Conservation (phyloP, 768 basidiomycete genomes). For the Pisolithus albus region DNA sequence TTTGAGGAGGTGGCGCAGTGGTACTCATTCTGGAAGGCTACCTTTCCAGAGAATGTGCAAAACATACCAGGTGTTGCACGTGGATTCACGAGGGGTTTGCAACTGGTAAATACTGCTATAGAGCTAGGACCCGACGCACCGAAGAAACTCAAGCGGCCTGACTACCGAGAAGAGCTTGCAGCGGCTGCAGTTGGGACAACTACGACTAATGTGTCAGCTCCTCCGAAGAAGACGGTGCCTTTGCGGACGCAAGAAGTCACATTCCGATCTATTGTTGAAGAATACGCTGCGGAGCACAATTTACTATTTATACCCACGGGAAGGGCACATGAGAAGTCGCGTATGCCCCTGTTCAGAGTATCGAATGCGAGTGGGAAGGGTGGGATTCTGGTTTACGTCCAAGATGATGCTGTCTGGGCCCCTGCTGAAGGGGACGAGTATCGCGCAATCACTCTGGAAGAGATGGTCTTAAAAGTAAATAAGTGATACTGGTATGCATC, state of each 20-base stretch:
- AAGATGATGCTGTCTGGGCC: slow-evolving; percentile 93
- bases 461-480: slow-evolving; percentile 71
- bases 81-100: slow-evolving; percentile 83
- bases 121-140: slow-evolving; percentile 77
- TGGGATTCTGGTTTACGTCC: slow-evolving; percentile 82
- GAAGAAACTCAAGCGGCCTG: slow-evolving; percentile 59
- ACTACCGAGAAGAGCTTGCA: slow-evolving; percentile 45
- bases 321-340: slow-evolving; percentile 72
- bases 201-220: slow-evolving; percentile 16
- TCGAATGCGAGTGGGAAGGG: slow-evolving; percentile 80
- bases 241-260: slow-evolving; percentile 75
- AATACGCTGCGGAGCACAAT: slow-evolving; percentile 77
- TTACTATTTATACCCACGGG: slow-evolving; percentile 87
- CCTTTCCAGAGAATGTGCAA: slow-evolving; percentile 67
- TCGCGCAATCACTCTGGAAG: slow-evolving; percentile 76
- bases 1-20: slow-evolving; percentile 91
- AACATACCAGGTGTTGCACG: slow-evolving; percentile 56
- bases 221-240: slow-evolving; percentile 33
- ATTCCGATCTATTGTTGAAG: slow-evolving; percentile 90
- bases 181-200: slow-evolving; percentile 22
- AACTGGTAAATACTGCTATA: slow-evolving; percentile 92
- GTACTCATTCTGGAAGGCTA: slow-evolving; percentile 84
- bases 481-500: background rate
- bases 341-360: slow-evolving; percentile 86
- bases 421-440: slow-evolving; percentile 58